Base-by-base conservation (phyloP, 2,329 filamentous ascomycete genomes). In the Chrysosporium queenslandicum region DNA sequence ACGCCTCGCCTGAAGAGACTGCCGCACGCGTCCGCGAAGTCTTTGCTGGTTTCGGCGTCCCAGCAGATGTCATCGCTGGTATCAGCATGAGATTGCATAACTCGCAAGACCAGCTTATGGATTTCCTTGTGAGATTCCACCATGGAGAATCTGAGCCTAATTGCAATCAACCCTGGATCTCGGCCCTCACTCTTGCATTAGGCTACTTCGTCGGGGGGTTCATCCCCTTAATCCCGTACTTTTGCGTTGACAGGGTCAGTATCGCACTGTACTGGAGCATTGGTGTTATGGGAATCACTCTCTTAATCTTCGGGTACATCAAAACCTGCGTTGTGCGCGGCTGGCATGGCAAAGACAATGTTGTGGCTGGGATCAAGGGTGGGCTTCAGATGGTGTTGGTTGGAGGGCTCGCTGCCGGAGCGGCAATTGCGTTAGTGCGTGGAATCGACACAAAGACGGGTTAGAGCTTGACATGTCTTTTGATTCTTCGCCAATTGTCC, bases 131-230 rank as follows among this genome's bases (percentile, higher is more conserved):
- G 56, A 63, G 67, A 21, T 76, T 76, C 55, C 66, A 77, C 55
- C 71, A 76, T 57, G 68, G 71, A 46, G 67, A 74, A 37, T 59
- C 68, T 1, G 66, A 68, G 53, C 72, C 72, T 1, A 68, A 72
- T 40, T 69, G 68, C 46, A 70, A 72, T 46, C 67, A 71, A 53
- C 72, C 73, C 9, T 73, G 68, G 61, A 68, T 68, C 41, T 82
- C 79, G 0, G 84, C 81, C 2, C 57, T 81, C 23, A 86, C 81
- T 7, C 83, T 87, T 60, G 80, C 82, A 0, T 61, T 81, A 14
- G 82, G 82, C 32, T 87, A 87, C 64, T 81, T 87, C 49, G 65
- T 86, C 20, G 84, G 84, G 18, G 84, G 84, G 0, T 71, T 86
- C 50, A 76, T 87, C n/a, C 83, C 84, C 12, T 74, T 87, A 60